Base-by-base conservation (phyloP, 805 yeast genomes). In the Cephaloascus albidus region DNA sequence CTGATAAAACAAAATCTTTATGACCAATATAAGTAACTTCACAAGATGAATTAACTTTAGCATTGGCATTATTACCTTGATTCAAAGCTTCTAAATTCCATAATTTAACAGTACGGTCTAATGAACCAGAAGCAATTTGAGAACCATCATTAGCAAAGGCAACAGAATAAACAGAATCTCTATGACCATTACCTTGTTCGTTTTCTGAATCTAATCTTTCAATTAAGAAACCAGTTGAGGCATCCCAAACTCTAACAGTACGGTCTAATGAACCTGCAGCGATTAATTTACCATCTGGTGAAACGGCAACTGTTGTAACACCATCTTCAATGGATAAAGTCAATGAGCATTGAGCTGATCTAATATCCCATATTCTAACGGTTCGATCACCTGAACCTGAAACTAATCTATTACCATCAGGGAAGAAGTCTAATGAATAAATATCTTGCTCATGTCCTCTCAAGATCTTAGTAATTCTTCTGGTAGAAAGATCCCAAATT, bases 391-490 rank as follows among this genome's bases (percentile, higher is more conserved):
- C 98, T 14, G 94, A 82, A 31, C 98, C 98, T 16, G 95, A 83
- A 20, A 90, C 96, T 51, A 90, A 74, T 58, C 88, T 84, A 49
- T 88, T 76, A 38, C 98, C 97, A 52, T 86, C 88, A 37, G 95
- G 90, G 75, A 90, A 85, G 61, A 85, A 93, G 63, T 87, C 97
- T 49, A 90, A 72, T 10, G 97, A 89, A 64, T 90, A 93, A 50
- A 90, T 89, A 64, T 90, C 98, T 68, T 93, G 98, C 61, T 89
- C 97, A 58, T 90, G 97, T 38, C 98, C 98, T 46, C 81, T 74
- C 57, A 90, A 71, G 49, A 85, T 82, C 63, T 85, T 83, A 48
- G 88, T 85, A 53, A 89, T 85, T 54, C 89, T 78, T 60, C 84
- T 75, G 20, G 90, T 78, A 38, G 85, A 74, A 57, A 90, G 76